Evolutionary conservation across 192 early-diverging fungal species (phyloP).

Genomic region (Entomortierella parvispora): DNA sequence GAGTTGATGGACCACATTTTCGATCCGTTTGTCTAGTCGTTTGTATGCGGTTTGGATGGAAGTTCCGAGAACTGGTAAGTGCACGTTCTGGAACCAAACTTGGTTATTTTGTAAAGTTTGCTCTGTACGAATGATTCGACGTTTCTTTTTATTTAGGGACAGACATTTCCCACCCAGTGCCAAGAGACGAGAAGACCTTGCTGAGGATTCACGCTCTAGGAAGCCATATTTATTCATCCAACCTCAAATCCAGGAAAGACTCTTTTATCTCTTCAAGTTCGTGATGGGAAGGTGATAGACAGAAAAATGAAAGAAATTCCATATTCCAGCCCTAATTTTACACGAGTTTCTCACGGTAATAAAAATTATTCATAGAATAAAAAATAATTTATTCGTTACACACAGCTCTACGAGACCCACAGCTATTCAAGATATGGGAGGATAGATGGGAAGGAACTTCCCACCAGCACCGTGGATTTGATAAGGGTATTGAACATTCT

Average conservation of each 20-base stretch:
- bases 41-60: not conserved
- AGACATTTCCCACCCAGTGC: not conserved
- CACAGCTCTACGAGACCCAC: no score
- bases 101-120: not conserved
- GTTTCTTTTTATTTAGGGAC: slow-evolving; percentile 2
- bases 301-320: no score
- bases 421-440: not conserved
- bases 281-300: no score
- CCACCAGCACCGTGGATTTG: slow-evolving; percentile 2
- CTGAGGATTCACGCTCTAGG: not conserved
- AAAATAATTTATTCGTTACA: no score
- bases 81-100: slow-evolving; percentile 2
- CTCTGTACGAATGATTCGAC: not conserved
- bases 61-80: not conserved
- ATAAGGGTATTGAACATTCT: slow-evolving; percentile 9
- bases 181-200: slow-evolving; percentile 1
- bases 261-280: not conserved
- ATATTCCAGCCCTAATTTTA: no score
- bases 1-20: slow-evolving; percentile 5
- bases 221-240: slow-evolving; percentile 1
- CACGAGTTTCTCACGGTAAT: no score
- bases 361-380: no score
- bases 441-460: not conserved
- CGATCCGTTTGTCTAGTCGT: slow-evolving; percentile 3
- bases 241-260: not conserved